These are phyloP conservation scores for Ophidiomyces ophidiicola DNA, from an alignment of 2,329 filamentous ascomycete species.

Conservation along the genomic window DNA sequence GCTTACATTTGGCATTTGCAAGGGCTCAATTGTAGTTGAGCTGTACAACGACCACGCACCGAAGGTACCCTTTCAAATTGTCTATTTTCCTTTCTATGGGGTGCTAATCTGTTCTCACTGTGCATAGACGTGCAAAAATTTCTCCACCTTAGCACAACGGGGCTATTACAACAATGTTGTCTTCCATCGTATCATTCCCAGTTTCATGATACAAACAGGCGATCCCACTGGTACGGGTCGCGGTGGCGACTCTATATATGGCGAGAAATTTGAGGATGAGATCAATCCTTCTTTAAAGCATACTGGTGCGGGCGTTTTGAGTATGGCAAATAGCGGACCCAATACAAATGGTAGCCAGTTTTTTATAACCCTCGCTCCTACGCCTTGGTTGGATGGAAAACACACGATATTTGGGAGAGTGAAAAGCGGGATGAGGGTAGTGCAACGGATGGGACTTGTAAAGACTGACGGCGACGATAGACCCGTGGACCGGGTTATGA, in stretches of 20 bases:
- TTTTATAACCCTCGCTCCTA: slow-evolving; percentile 86
- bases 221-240: slow-evolving; percentile 90
- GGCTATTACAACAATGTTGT: slow-evolving; percentile 79
- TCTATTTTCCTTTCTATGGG: not conserved
- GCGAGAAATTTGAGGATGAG: slow-evolving; percentile 89
- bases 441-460: slow-evolving; percentile 77
- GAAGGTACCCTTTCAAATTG: slow-evolving; percentile 35
- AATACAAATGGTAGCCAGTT: slow-evolving; percentile 94
- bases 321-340: slow-evolving; percentile 90
- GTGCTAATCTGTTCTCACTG: not conserved
- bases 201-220: slow-evolving; percentile 94
- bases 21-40: slow-evolving; percentile 78
- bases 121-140: slow-evolving; percentile 67
- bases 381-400: slow-evolving; percentile 93
- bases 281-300: slow-evolving; percentile 68
- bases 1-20: slow-evolving; percentile 8
- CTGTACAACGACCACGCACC: slow-evolving; percentile 85
- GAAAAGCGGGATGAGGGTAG: slow-evolving; percentile 66
- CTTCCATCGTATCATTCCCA: slow-evolving; percentile 89
- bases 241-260: slow-evolving; percentile 80
- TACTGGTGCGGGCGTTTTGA: slow-evolving; percentile 83
- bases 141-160: slow-evolving; percentile 61
- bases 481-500: slow-evolving; percentile 70
- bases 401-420: slow-evolving; percentile 95
- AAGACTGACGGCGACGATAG: slow-evolving; percentile 71